Base-by-base conservation (phyloP, 2,329 filamentous ascomycete genomes). In the Aspergillus neotritici region DNA sequence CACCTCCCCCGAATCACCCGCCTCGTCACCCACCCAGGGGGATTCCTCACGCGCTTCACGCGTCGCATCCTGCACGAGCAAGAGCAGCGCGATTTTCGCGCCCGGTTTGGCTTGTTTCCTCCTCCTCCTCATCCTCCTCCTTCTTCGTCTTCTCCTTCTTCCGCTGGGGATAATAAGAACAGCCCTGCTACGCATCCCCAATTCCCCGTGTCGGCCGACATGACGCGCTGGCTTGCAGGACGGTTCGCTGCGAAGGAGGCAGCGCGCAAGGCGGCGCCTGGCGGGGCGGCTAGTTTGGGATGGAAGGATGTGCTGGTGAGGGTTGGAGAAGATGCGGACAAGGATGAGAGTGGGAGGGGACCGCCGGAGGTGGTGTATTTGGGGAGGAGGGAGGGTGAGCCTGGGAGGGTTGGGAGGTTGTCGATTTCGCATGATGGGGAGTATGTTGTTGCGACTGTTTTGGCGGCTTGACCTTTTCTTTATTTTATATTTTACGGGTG, bases 391-490 rank as follows among this genome's bases (percentile, higher is more conserved):
- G 47, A 39, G 32, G 56, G 21, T 8, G 21, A 25, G 21, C 21
- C 21, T 8, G 21, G 52, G 37, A 54, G 80, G 51, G 71, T 80
- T 38, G 87, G 82, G 11, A 73, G 79, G 56, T 62, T 95, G 34
- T 91, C 84, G 47, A 94, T 96, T 55, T 93, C 85, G 57, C 90
- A 96, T 62, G 90, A 96, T 64, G 83, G 79, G 2, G 83, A 87
- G 6, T 94, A 89, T 66, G 88, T 88, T 21, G 58, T 71, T 54
- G 71, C 71, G 30, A 71, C 65, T 8, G 68, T 71, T 41, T 49
- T 71, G 43, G 66, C 65, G 30, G 58, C 60, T 34, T n/a, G n/a
- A n/a, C n/a, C n/a, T n/a, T n/a, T n/a, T n/a, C n/a, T n/a, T n/a
- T n/a, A n/a, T n/a, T n/a, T n/a, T n/a, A n/a, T n/a, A n/a, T n/a